Conservation (phyloP, 768 basidiomycete genomes). For the Tricholoma hemisulphureum region DNA sequence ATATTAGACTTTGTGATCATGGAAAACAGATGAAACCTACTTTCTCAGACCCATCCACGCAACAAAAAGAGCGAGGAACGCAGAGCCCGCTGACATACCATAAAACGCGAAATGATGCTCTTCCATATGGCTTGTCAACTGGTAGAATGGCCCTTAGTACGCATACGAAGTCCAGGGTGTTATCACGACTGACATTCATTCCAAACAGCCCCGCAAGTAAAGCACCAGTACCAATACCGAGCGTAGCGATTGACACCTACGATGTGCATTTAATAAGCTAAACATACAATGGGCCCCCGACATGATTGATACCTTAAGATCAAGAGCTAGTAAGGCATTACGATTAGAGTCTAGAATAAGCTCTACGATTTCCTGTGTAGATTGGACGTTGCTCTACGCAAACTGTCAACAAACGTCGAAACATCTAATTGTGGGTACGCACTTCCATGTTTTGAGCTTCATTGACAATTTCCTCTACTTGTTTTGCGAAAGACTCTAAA, state of each 20-base stretch:
- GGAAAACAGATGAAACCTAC: constrained; percentile 30
- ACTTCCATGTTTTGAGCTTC: constrained; percentile 89
- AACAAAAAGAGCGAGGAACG: constrained; percentile 57
- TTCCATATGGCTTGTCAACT: constrained; percentile 79
- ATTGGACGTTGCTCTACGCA: constrained; percentile 84
- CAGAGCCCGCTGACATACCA: constrained; percentile 57
- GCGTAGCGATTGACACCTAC: constrained; percentile 91
- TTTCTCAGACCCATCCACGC: constrained; percentile 67
- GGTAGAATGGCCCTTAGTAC: constrained; percentile 14
- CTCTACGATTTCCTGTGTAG: constrained; percentile 97
- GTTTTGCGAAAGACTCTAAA: constrained; percentile 93
- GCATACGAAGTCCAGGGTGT: constrained; percentile 7
- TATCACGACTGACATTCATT: constrained; percentile 76
- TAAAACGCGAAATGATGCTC: constrained; percentile 72
- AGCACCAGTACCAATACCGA: constrained; percentile 90
- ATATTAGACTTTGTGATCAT: constrained; percentile 8
- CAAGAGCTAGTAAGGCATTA: constrained; percentile 86
- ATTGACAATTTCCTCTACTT: constrained; percentile 94
- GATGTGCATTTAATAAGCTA: constrained; percentile 4
- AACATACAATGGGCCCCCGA: constrained; percentile 1
- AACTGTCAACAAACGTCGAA: not conserved
- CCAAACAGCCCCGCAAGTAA: constrained; percentile 90
- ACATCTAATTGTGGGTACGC: not conserved
- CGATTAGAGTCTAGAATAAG: constrained; percentile 95
- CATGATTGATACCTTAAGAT: constrained; percentile 64